Evolutionary conservation across 2,329 filamentous ascomycete genomes (phyloP), one percentile per base, ranked within the genome.

Genomic region (Chrysoporthe puriensis): DNA sequence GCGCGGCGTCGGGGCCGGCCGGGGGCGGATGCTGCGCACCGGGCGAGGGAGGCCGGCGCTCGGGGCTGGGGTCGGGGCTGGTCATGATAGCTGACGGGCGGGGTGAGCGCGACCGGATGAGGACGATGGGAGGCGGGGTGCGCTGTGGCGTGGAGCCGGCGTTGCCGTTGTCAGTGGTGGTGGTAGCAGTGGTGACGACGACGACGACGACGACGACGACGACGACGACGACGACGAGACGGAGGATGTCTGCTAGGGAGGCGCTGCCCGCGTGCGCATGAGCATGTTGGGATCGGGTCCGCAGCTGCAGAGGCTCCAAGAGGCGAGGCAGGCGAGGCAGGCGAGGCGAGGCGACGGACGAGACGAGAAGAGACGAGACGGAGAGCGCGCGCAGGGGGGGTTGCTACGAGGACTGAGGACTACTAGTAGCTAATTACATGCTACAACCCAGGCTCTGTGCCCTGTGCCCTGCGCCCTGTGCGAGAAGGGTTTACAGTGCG

Each of bases 81-180:
- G 58, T 60, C 69, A 69, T 70, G 61, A 62, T 62, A 54, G 42
- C 34, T 63, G 36, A 8, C 26, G 48, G 40, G 18, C 2, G 58
- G 43, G 46, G n/a, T 34, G 16, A 34, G 16, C 36, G 16, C 16
- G 62, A 13, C 43, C 34, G 11, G 48, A 42, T 18, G 52, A n/a
- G 4, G 40, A 26, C 26, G 48, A 40, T 52, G 42, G 36, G 18
- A 9, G 34, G 1, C 34, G 32, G 26, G 16, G n/a, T 14, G 61
- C 26, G 61, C 42, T 52, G 32, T 4, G 46, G 11, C 16, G 34
- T 40, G 32, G 11, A 40, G 26, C 5, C 26, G 26, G 26, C 26
- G 26, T 26, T 26, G 26, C 26, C 26, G 26, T 26, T 26, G 26
- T 26, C 26, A 26, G 58, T 32, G 14, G 42, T n/a, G 21, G 14